Evolutionary conservation across 148 eudicot genomes (phyloP).

Genomic region (Rhododendron vialii): DNA sequence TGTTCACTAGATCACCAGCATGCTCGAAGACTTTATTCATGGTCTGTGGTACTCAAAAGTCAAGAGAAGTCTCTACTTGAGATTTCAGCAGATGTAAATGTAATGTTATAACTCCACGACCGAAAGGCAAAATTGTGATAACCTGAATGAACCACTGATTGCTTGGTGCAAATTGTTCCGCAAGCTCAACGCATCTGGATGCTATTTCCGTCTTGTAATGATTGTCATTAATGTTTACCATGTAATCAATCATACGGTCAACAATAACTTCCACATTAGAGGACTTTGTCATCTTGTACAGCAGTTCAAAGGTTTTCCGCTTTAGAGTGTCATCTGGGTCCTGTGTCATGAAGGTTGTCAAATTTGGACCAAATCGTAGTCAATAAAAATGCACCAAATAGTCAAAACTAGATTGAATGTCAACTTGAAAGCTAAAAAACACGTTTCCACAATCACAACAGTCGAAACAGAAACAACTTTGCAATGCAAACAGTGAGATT

Average conservation of each 20-base stretch:
- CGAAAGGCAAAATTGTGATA: neutral
- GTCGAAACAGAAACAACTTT: neutral
- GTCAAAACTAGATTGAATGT: neutral
- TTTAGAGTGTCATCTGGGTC: constrained; percentile 98
- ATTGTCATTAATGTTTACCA: constrained; percentile 84
- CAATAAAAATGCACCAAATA: neutral
- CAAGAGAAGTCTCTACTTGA: neutral
- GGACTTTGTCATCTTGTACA: constrained; percentile 93
- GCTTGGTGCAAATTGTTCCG: constrained; percentile 97
- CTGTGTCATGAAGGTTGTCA: constrained; percentile 38
- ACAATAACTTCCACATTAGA: constrained; percentile 97
- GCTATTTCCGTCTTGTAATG: constrained; percentile 98
- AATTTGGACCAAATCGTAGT: constrained; percentile 3
- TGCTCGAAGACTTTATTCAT: constrained; percentile 98
- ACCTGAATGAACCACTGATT: constrained; percentile 99
- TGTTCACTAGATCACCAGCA: constrained; percentile 92
- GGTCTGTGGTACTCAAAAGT: constrained; percentile 51
- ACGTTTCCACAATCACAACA: neutral
- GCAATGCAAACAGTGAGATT: neutral
- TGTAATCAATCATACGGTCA: constrained; percentile 93
- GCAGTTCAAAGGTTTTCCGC: constrained; percentile 94
- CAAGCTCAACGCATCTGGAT: constrained; percentile 97
- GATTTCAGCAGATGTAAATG: neutral
- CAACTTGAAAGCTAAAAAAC: neutral
- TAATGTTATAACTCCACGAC: neutral